Conservation (phyloP, 257 asterid genomes). For the Thymus quinquecostatus region DNA sequence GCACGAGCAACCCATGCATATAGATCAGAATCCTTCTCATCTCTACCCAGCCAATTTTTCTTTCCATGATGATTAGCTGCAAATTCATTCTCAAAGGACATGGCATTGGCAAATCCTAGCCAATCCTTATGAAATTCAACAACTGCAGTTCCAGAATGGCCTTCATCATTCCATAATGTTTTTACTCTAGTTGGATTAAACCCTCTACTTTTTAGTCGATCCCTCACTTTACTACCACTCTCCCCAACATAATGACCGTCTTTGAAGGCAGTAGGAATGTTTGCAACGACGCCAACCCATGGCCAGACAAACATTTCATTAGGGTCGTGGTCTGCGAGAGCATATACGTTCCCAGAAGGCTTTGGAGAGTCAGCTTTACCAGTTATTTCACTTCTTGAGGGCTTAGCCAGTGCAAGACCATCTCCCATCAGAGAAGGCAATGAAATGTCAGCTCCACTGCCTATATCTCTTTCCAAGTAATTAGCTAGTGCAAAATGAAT, state of each 20-base stretch:
- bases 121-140: conserved; percentile 85
- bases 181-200: conserved; percentile 78
- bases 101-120: conserved; percentile 78
- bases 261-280: conserved; percentile 57
- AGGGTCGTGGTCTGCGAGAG: conserved; percentile 57
- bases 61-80: conserved; percentile 73
- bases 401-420: conserved; percentile 62
- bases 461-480: conserved; percentile 54
- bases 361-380: conserved; percentile 48
- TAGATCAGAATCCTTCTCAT: conserved; percentile 45
- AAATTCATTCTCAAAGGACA: conserved; percentile 75
- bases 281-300: conserved; percentile 79
- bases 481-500: conserved; percentile 47
- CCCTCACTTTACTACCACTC: conserved; percentile 82
- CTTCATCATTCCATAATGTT: conserved; percentile 74
- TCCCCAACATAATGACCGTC: conserved; percentile 71
- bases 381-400: conserved; percentile 52
- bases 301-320: conserved; percentile 96
- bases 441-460: conserved; percentile 39
- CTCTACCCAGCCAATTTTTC: conserved; percentile 60
- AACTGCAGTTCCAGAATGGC: conserved; percentile 83
- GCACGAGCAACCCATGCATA: conserved; percentile 94
- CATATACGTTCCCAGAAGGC: conserved; percentile 42
- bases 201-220: conserved; percentile 54
- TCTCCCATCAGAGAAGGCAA: conserved; percentile 30